Base-by-base conservation (phyloP, 495 filamentous ascomycete species). In the Aspergillus nidulans region DNA sequence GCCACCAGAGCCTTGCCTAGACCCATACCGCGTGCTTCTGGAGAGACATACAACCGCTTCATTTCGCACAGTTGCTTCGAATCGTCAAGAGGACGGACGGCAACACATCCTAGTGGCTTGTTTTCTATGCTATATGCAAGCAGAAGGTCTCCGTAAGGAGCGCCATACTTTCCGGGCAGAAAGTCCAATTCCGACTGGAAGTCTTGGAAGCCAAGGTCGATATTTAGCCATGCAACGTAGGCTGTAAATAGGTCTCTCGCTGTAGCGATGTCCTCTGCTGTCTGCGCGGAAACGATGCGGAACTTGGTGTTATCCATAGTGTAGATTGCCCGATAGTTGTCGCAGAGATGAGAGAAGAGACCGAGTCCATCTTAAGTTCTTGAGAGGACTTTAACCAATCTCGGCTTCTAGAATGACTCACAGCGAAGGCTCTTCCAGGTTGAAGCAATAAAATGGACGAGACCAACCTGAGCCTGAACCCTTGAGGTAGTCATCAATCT, bases 151-250 rank as follows among this genome's bases (percentile, higher is more conserved):
- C 67, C 65, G 32, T 75, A 66, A 10, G 63, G 55, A 1, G 68
- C 52, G 4, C 68, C 59, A 61, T 85, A 85, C 62, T 78, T 75
- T 2, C 82, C 81, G 0, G 83, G 81, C 2, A 86, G 61, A 16
- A 62, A 71, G 15, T 69, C 62, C 0, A 85, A 64, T 56, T 86
- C 83, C 6, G 61, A 53, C 16, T 69, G 61, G 58, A 84, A 85
- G 49, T 73, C 71, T 60, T 86, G 83, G 62, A 80, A 85, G 0
- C 73, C 70, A 42, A 85, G 78, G 57, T 85, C 81, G 49, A 85
- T 70, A 24, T 63, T 64, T 2, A 85, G 68, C 8, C 74, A 79
- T 25, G 65, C 39, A n/a, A 75, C 76, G 51, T 86, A 85, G 3
- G 69, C 70, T 8, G 66, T 68, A 63, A 85, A 85, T 48, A 85